Evolutionary conservation across 2,329 filamentous ascomycete species (phyloP).

Genomic region (Aspergillus carbonarius): DNA sequence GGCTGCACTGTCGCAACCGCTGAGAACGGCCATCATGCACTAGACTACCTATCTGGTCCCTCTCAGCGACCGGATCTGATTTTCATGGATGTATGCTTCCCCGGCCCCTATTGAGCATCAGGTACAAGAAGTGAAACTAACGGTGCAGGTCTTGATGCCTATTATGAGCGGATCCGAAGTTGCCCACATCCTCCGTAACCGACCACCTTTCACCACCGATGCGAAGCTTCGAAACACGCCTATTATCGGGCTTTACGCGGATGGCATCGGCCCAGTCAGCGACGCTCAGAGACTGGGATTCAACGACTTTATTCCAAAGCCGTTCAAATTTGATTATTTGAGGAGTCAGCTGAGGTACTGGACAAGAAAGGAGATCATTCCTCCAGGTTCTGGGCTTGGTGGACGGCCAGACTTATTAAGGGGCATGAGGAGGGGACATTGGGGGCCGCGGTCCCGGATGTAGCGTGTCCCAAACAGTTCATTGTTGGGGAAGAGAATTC

Average conservation of each 20-base stretch:
- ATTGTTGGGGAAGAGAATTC: not conserved
- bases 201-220: slow-evolving; percentile 6
- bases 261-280: not conserved
- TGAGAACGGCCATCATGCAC: slow-evolving; percentile 8
- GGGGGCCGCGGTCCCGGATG: not conserved
- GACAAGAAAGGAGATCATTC: not conserved
- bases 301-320: not conserved
- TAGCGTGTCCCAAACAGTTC: not conserved
- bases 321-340: not conserved
- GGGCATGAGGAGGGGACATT: not conserved
- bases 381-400: not conserved
- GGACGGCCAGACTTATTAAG: not conserved
- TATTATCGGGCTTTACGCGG: slow-evolving; percentile 1
- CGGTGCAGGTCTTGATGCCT: slow-evolving; percentile 1
- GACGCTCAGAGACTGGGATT: not conserved
- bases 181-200: slow-evolving; percentile 6
- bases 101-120: not conserved
- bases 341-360: not conserved
- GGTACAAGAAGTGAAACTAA: not conserved
- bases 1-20: slow-evolving; percentile 3
- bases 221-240: slow-evolving; percentile 1
- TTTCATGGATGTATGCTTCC: slow-evolving; percentile 12
- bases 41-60: slow-evolving; percentile 7
- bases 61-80: slow-evolving; percentile 9
- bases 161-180: slow-evolving; percentile 3